Evolutionary conservation across 2,329 filamentous ascomycete species (phyloP).

Genomic region (Ophiostoma sp.): DNA sequence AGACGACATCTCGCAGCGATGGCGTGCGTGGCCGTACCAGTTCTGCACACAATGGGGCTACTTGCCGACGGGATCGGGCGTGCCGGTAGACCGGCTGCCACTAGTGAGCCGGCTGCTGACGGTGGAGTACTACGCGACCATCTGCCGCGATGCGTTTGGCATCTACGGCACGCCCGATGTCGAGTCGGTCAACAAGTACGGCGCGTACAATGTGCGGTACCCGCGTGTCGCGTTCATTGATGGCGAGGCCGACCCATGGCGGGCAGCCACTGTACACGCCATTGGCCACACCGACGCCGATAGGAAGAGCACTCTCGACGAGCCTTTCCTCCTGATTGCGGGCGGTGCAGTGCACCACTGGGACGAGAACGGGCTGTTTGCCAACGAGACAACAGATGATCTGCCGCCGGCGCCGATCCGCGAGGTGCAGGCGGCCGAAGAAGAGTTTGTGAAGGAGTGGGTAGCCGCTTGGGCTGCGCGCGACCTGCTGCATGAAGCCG

Average conservation of each 20-base stretch:
- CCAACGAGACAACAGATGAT: slow-evolving; percentile 49
- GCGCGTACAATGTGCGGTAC: slow-evolving; percentile 66
- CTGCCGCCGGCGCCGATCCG: slow-evolving; percentile 25
- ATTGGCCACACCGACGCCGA: slow-evolving; percentile 51
- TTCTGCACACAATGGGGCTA: slow-evolving; percentile 67
- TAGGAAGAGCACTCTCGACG: slow-evolving; percentile 53
- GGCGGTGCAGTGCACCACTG: slow-evolving; percentile 71
- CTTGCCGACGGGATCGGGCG: slow-evolving; percentile 66
- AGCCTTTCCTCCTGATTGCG: slow-evolving; percentile 69
- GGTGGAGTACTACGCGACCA: slow-evolving; percentile 54
- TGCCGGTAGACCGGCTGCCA: slow-evolving; percentile 58
- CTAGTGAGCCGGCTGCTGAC: slow-evolving; percentile 66
- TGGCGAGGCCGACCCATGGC: slow-evolving; percentile 75
- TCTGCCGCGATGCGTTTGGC: slow-evolving; percentile 65
- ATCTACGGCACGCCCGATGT: slow-evolving; percentile 59
- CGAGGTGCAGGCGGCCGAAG: slow-evolving; percentile 25
- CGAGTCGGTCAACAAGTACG: slow-evolving; percentile 67
- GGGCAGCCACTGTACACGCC: slow-evolving; percentile 64
- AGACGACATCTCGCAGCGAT: slow-evolving; percentile 38
- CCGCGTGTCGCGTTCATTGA: slow-evolving; percentile 72
- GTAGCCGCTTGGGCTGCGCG: slow-evolving; percentile 23
- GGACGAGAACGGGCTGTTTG: slow-evolving; percentile 65
- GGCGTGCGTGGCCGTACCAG: slow-evolving; percentile 48
- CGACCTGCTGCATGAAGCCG: neutral
- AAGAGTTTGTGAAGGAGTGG: slow-evolving; percentile 26